Base-by-base conservation (phyloP, 169 alveolate genomes). In the Plasmodium gallinaceum region DNA sequence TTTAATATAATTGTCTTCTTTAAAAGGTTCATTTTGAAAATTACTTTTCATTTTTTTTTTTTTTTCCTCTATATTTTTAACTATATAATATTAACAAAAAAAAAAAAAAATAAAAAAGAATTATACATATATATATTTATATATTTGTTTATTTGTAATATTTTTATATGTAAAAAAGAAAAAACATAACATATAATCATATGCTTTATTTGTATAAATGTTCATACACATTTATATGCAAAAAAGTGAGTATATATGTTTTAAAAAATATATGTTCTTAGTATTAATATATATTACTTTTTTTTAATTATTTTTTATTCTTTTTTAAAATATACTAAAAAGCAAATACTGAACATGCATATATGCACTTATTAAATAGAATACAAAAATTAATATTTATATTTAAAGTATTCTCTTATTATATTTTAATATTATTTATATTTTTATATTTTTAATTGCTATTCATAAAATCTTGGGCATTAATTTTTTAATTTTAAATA, bases 1-100 rank as follows among this genome's bases (percentile, higher is more conserved):
- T 71, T 80, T 80, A 45, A 80, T 80, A 43, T 80, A 80, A 42
- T 80, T 80, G 80, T 52, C 80, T 80, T 68, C 83, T 80, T 65
- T 80, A 37, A 51, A 65, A 39, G 32, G 37, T 14, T 66, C 90
- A 64, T 65, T 32, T 52, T 80, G 68, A 39, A 66, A 51, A 80
- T 52, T 80, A 66, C 12, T 80, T 66, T 80, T 80, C 90, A 80
- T 80, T 68, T 80, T 68, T 42, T 68, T 52, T 54, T 70, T 10
- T 68, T 24, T 64, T 64, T 64, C 73, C 26, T 43, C 69, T 54
- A 26, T 74, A 8, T 39, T 2, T 72, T 58, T 5, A 32, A 42
- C 57, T 18, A 18, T 5, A 46, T 62, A 37, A 37, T 48, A 37
- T 65, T 62, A n/a, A 54, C 51, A 68, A 45, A 68, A 68, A 18